Base-by-base conservation (phyloP, 2,329 filamentous ascomycete species). In the Neofusicoccum parvum region DNA sequence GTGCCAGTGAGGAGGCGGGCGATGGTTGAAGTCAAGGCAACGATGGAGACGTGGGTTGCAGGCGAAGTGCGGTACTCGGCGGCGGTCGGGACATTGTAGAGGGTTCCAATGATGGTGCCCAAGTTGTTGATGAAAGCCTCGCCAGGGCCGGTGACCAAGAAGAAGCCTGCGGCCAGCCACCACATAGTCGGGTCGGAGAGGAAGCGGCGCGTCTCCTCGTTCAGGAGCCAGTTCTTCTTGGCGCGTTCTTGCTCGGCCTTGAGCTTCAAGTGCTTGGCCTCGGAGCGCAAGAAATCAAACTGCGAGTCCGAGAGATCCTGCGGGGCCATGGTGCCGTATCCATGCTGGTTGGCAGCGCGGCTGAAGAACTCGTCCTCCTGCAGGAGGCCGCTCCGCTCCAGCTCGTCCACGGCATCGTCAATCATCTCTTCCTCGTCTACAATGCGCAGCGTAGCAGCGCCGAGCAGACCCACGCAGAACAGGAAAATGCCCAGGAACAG, bases 41-140 rank as follows among this genome's bases (percentile, higher is more conserved):
- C 89, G 67, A 96, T 94, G 23, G 92, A 96, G 63, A 99, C 94
- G 73, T 99, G 95, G 0, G 93, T 97, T 65, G 93, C 88, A 45
- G 91, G 85, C 58, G 91, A 86, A 54, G 90, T 87, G 70, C 82
- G 76, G 70, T 75, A 71, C 12, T 68, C 48, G 3, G 60, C 62
- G 17, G 83, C 74, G 17, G 87, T 88, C 14, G 85, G 86, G n/a
- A 80, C 81, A 5, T 86, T 86, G 50, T 91, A 92, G 3, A 97
- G 83, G 0, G 94, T 96, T 70, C 91, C 90, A 71, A 98, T 94
- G 67, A 99, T 90, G 27, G 94, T 97, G 41, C 95, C 95, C 10
- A 99, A 80, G 72, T 98, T 99, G 80, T 98, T 99, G 80, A 98
- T 93, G 76, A 97, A 99, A 11, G 94, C 92, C 79, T 99, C 95